These are phyloP conservation scores for Favolaschia claudopus DNA, from an alignment of 768 basidiomycete species.

Conservation along the genomic window DNA sequence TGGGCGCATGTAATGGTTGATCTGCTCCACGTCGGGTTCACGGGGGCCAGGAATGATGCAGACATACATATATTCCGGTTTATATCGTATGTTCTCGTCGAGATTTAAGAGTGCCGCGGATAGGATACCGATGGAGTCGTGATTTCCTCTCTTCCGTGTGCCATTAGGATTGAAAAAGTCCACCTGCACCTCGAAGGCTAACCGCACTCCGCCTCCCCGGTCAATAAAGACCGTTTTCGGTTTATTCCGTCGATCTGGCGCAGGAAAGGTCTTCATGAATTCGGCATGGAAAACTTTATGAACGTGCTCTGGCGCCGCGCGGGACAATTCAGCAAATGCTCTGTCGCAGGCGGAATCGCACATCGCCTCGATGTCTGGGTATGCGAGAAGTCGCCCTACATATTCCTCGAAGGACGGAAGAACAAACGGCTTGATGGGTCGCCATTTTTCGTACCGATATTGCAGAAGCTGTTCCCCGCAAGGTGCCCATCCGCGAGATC, in stretches of 20 bases:
- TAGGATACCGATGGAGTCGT: conserved; percentile 39
- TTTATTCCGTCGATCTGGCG: conserved; percentile 14
- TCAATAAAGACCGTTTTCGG: conserved; percentile 23
- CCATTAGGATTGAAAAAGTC: conserved; percentile 46
- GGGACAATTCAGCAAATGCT: conserved; percentile 1
- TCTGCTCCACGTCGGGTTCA: conserved; percentile 33
- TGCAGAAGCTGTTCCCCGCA: background rate
- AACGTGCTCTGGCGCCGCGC: background rate
- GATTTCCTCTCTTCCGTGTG: conserved; percentile 30
- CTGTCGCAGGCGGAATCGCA: conserved; percentile 19
- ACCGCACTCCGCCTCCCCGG: conserved; percentile 12
- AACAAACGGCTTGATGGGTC: conserved; percentile 25
- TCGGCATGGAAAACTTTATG: conserved; percentile 29
- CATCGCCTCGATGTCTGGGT: conserved; percentile 16
- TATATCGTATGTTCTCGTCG: conserved; percentile 37
- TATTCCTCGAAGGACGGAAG: conserved; percentile 25
- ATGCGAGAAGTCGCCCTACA: conserved; percentile 17
- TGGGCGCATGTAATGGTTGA: conserved; percentile 41
- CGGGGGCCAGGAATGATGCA: conserved; percentile 39
- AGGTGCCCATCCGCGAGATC: background rate
- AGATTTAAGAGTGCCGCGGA: conserved; percentile 43
- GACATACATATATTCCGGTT: conserved; percentile 43
- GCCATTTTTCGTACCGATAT: background rate
- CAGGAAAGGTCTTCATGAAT: conserved; percentile 34
- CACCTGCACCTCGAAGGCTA: conserved; percentile 36